These are phyloP conservation scores for Paulownia fortunei DNA, from an alignment of 257 asterid species.

Conservation along the genomic window DNA sequence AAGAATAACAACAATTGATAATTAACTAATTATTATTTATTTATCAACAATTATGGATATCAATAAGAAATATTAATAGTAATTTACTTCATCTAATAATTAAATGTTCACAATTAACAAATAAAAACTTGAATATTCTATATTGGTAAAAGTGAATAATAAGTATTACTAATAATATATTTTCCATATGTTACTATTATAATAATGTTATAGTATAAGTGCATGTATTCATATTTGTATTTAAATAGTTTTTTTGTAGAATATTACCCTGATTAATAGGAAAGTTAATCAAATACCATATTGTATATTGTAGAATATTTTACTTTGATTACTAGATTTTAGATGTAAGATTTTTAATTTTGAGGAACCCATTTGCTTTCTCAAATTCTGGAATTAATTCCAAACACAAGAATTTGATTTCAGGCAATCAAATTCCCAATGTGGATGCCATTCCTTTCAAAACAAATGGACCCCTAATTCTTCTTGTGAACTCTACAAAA, in stretches of 20 bases:
- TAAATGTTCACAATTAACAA: not conserved
- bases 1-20: not conserved
- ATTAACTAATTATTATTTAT: not conserved
- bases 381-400: not conserved
- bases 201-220: not conserved
- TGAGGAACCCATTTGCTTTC: conserved; percentile 5
- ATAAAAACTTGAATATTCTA: too few relatives aligned
- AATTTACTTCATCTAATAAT: not conserved
- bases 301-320: not conserved
- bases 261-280: not conserved
- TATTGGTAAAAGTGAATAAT: not conserved
- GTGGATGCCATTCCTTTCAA: not conserved
- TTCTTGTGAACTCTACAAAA: not conserved
- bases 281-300: not conserved
- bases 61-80: not conserved
- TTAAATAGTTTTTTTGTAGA: not conserved
- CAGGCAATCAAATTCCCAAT: not conserved
- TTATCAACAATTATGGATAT: not conserved
- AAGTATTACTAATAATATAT: not conserved
- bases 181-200: not conserved
- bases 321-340: not conserved
- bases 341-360: not conserved
- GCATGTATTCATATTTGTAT: not conserved
- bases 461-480: not conserved
- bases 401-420: not conserved